Evolutionary conservation across 2,329 filamentous ascomycete genomes (phyloP).

Genomic region (Paracoccidioides brasiliensis): DNA sequence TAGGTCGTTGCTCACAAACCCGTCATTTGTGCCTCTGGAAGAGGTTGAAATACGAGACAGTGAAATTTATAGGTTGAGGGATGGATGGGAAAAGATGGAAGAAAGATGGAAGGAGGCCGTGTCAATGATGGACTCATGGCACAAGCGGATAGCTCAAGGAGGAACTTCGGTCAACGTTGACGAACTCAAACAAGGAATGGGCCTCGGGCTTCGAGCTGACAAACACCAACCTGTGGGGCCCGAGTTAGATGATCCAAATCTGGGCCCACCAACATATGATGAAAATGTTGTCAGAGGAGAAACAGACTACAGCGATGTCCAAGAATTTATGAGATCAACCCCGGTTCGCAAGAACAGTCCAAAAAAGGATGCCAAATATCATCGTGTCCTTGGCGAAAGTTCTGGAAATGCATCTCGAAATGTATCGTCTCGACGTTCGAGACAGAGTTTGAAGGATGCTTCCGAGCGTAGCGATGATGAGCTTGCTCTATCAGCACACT

Average conservation of each 20-base stretch:
- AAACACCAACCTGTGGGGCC: slow-evolving; percentile 11
- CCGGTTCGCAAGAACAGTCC: background rate
- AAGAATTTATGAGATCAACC: slow-evolving; percentile 8
- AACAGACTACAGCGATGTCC: slow-evolving; percentile 9
- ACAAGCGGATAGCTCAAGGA: slow-evolving; percentile 53
- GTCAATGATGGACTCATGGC: slow-evolving; percentile 83
- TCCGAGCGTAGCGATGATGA: slow-evolving; percentile 20
- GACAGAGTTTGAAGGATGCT: background rate
- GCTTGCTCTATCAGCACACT: slow-evolving; percentile 22
- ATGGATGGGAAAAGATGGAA: slow-evolving; percentile 92
- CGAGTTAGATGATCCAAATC: slow-evolving; percentile 8
- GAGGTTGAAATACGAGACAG: slow-evolving; percentile 88
- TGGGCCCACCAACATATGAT: slow-evolving; percentile 8
- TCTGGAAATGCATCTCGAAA: slow-evolving; percentile 4
- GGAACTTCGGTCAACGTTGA: slow-evolving; percentile 31
- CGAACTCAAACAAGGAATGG: slow-evolving; percentile 31
- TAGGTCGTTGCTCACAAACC: slow-evolving; percentile 75
- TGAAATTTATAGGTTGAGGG: slow-evolving; percentile 69
- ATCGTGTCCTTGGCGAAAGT: slow-evolving; percentile 1
- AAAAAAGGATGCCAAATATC: slow-evolving; percentile 2
- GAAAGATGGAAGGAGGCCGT: slow-evolving; percentile 80
- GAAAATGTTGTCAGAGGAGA: slow-evolving; percentile 14
- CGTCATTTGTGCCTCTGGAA: slow-evolving; percentile 88
- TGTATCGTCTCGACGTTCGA: background rate
- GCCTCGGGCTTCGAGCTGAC: slow-evolving; percentile 27